phyloP scores from a whole-genome alignment of 139 green algal genomes.

The Auxenochlorella pyrenoidosa region DNA sequence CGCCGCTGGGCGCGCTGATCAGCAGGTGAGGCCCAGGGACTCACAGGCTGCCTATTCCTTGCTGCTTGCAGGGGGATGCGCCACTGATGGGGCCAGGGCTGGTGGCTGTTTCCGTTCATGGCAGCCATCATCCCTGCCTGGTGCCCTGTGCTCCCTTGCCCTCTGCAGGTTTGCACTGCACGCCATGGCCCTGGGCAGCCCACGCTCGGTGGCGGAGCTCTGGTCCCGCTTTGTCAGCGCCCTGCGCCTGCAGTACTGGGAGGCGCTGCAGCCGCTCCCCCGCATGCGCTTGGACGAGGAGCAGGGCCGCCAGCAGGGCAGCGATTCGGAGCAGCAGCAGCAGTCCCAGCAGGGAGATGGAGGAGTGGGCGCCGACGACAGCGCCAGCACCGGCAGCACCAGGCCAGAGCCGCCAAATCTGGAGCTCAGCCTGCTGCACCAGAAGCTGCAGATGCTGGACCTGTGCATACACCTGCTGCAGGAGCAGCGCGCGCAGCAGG shows the following conservation, averaged over 20 bases:
- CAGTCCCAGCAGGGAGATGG: not conserved
- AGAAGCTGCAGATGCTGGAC: conserved; percentile 89
- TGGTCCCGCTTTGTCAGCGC: conserved; percentile 71
- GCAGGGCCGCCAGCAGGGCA: conserved; percentile 12
- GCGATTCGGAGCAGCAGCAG: conserved; percentile 14
- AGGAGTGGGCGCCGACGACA: not conserved
- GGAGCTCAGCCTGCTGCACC: conserved; percentile 74
- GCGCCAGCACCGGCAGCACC: not conserved
- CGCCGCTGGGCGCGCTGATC: conserved; percentile 33
- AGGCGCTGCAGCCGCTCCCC: conserved; percentile 61
- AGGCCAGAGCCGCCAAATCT: conserved; percentile 42
- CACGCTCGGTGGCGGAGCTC: conserved; percentile 70
- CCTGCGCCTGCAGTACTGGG: conserved; percentile 75
- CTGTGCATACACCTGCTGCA: conserved; percentile 68
- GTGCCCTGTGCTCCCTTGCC: not conserved
- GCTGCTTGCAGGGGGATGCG: too few species aligned
- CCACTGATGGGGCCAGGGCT: too few species aligned
- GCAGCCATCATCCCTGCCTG: too few species aligned
- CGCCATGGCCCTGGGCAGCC: conserved; percentile 72
- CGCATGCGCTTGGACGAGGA: conserved; percentile 52
- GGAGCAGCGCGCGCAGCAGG: not conserved
- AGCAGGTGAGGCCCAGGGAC: not conserved
- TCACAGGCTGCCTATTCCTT: too few species aligned
- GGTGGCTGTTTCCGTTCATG: too few species aligned
- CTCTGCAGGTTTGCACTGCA: conserved; percentile 70